Evolutionary conservation across 148 eudicot species (phyloP).

Genomic region (Rhododendron kiyosumense): DNA sequence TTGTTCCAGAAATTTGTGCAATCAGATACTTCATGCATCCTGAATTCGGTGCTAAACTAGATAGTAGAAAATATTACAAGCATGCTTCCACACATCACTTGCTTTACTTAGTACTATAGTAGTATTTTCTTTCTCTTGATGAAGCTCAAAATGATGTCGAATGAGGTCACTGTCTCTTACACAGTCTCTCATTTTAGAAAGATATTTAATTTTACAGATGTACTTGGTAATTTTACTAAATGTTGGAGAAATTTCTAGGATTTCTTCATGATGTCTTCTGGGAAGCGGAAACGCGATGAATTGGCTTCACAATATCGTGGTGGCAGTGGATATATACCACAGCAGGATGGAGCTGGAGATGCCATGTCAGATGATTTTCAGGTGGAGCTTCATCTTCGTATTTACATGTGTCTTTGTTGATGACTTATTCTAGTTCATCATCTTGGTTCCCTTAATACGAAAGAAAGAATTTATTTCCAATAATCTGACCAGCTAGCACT

Average conservation of each 20-base stretch:
- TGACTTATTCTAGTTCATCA: not conserved
- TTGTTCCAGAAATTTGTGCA: not conserved
- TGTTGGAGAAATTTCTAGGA: conserved; percentile 46
- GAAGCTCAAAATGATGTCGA: not conserved
- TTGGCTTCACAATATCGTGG: conserved; percentile 49
- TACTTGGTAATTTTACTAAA: conserved; percentile 8
- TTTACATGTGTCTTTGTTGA: not conserved
- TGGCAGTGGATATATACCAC: conserved; percentile 74
- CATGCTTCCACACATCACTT: not conserved
- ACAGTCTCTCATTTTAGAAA: not conserved
- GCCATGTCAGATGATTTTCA: conserved; percentile 37
- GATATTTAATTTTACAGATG: not conserved
- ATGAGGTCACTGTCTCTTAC: not conserved
- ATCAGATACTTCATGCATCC: not conserved
- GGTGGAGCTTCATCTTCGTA: conserved; percentile 31
- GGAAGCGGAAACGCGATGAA: conserved; percentile 88
- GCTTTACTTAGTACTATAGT: not conserved
- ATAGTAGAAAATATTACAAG: not conserved
- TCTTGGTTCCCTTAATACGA: not conserved
- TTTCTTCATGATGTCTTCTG: conserved; percentile 57
- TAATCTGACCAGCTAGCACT: not conserved
- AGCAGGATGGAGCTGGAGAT: conserved; percentile 93
- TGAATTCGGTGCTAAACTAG: not conserved
- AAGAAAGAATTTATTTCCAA: not conserved
- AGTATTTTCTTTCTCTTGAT: not conserved